Conservation (phyloP, 768 basidiomycete species). For the Crepidotus variabilis region DNA sequence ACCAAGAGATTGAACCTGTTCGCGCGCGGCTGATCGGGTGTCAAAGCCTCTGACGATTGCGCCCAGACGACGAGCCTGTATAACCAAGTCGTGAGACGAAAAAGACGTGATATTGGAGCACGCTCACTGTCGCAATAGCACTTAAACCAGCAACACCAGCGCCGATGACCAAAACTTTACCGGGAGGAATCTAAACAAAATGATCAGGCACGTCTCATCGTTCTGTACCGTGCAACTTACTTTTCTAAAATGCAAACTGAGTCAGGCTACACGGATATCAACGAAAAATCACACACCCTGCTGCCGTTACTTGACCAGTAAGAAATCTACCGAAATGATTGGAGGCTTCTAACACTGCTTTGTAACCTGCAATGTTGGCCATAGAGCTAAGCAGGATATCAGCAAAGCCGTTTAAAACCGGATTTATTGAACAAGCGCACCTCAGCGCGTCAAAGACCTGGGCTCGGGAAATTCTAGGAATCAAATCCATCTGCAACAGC, state of each 20-base stretch:
- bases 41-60: slow-evolving; percentile 90
- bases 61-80: slow-evolving; percentile 73
- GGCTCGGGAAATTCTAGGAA: slow-evolving; percentile 87
- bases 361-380: slow-evolving; percentile 94
- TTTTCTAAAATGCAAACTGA: slow-evolving; percentile 23
- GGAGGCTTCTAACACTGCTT: slow-evolving; percentile 87
- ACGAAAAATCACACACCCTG: slow-evolving; percentile 55
- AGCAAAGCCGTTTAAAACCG: slow-evolving; percentile 1
- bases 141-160: slow-evolving; percentile 87
- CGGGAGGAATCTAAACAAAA: slow-evolving; percentile 68
- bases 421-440: slow-evolving; percentile 28
- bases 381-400: slow-evolving; percentile 58
- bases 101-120: not conserved
- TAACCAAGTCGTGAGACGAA: not conserved
- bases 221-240: slow-evolving; percentile 13
- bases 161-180: slow-evolving; percentile 84
- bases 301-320: slow-evolving; percentile 89
- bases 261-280: not conserved
- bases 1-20: slow-evolving; percentile 87
- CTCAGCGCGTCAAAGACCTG: slow-evolving; percentile 89
- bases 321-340: slow-evolving; percentile 88
- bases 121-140: slow-evolving; percentile 75
- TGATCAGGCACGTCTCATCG: slow-evolving; percentile 1
- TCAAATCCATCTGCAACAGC: slow-evolving; percentile 69
- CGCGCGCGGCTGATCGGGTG: slow-evolving; percentile 78